These are phyloP conservation scores for Lachnellula hyalina DNA, from an alignment of 2,329 filamentous ascomycete genomes.

Conservation along the genomic window DNA sequence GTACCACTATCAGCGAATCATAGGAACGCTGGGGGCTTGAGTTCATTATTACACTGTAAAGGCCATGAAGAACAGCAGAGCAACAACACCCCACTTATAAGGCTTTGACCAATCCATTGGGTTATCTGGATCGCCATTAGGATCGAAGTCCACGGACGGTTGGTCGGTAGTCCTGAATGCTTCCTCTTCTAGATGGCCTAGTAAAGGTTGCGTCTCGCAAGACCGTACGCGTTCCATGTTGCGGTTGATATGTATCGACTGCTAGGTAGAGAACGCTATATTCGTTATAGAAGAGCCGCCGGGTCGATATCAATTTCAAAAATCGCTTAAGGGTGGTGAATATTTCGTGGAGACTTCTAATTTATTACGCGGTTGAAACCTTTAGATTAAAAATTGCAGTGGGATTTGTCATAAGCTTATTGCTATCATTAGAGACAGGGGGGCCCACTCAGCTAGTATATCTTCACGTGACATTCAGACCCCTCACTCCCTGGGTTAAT, in stretches of 20 bases:
- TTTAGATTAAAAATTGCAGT: no score
- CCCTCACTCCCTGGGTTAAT: no score
- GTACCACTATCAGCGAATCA: neutral
- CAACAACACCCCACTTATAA: constrained; percentile 51
- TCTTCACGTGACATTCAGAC: no score
- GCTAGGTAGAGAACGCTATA: no score
- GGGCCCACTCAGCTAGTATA: no score
- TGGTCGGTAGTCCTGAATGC: neutral
- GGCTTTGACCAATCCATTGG: constrained; percentile 47
- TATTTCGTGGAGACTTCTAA: no score
- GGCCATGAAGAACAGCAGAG: constrained; percentile 47
- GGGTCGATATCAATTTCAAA: no score
- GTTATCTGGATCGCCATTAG: constrained; percentile 43
- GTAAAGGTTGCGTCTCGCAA: constrained; percentile 16
- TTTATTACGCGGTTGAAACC: no score
- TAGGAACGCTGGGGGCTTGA: neutral
- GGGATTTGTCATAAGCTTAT: no score
- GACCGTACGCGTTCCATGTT: constrained; percentile 10
- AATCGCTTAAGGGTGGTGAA: no score
- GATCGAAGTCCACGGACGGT: constrained; percentile 40
- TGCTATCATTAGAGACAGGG: no score
- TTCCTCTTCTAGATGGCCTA: constrained; percentile 7
- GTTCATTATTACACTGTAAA: constrained; percentile 46
- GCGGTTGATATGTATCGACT: neutral
- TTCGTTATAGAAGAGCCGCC: no score